These are phyloP conservation scores for Alternaria arborescens DNA, from an alignment of 2,329 filamentous ascomycete genomes.

Conservation along the genomic window DNA sequence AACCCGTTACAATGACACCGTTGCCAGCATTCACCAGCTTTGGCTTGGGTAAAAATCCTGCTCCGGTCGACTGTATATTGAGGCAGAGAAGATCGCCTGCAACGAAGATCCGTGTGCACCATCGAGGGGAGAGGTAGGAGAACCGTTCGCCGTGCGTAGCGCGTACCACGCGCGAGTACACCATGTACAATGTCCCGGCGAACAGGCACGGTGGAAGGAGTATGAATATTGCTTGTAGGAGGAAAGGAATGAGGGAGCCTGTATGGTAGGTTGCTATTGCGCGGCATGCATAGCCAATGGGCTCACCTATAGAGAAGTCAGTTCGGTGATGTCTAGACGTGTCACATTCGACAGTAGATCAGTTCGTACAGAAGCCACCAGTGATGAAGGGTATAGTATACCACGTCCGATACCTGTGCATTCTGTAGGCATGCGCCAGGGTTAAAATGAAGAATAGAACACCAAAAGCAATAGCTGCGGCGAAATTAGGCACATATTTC, in stretches of 20 bases:
- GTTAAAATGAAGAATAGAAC: conserved; percentile 57
- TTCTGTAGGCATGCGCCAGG: conserved; percentile 52
- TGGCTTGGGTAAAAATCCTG: conserved; percentile 46
- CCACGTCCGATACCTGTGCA: conserved; percentile 53
- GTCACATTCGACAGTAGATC: conserved; percentile 20
- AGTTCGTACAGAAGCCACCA: conserved; percentile 58
- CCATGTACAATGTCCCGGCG: conserved; percentile 57
- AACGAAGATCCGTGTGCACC: conserved; percentile 64
- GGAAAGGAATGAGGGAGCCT: conserved; percentile 44
- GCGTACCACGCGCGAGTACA: conserved; percentile 49
- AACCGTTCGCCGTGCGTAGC: conserved; percentile 49
- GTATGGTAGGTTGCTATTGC: conserved; percentile 46
- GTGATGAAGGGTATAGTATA: conserved; percentile 60
- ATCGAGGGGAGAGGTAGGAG: conserved; percentile 52
- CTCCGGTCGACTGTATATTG: conserved; percentile 57
- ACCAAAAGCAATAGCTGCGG: conserved; percentile 57
- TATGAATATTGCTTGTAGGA: conserved; percentile 51
- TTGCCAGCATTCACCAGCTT: conserved; percentile 12
- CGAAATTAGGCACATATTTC: conserved; percentile 55
- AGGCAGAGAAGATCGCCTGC: conserved; percentile 62
- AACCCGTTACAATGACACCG: conserved; percentile 60
- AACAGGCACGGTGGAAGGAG: conserved; percentile 55
- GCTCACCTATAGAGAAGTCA: conserved; percentile 55
- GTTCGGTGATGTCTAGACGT: neutral
- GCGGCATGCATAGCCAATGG: conserved; percentile 61